Conservation (phyloP, 345 rosid genomes). For the Dovyalis caffra region DNA sequence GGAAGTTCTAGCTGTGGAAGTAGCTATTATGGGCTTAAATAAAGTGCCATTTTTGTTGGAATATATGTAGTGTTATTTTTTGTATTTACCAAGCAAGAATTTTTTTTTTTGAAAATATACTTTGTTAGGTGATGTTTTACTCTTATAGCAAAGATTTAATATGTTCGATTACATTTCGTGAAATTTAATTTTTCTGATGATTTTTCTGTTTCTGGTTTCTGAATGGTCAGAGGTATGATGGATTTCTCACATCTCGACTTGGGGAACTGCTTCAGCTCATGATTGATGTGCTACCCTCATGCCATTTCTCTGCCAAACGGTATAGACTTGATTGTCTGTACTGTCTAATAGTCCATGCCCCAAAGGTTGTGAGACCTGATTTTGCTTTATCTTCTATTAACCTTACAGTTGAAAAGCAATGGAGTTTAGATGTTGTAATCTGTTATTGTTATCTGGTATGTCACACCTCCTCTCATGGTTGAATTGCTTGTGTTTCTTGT, state of each 20-base stretch:
- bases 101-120: background rate
- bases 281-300: conserved; percentile 61
- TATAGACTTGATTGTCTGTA: conserved; percentile 91
- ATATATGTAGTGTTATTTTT: background rate
- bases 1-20: background rate
- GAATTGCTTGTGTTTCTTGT: conserved; percentile 2
- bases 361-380: conserved; percentile 38
- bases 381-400: background rate
- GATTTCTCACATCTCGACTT: conserved; percentile 52
- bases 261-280: conserved; percentile 67
- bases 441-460: background rate
- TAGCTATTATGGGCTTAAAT: background rate
- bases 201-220: background rate
- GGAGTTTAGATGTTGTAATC: background rate
- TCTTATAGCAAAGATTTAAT: background rate
- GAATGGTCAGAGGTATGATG: conserved; percentile 52
- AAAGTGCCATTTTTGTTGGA: background rate
- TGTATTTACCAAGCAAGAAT: background rate
- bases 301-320: conserved; percentile 92
- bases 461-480: background rate
- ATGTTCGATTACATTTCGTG: background rate
- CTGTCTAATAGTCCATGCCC: conserved; percentile 59
- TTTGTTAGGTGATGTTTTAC: background rate
- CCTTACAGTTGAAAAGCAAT: background rate
- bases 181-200: background rate